A percentile compares a stretch with the other conserved stretches of the same genome.
These are phyloP conservation scores for Anethum foeniculum DNA, from an alignment of 140 eudicot species.

Conservation along the genomic window DNA sequence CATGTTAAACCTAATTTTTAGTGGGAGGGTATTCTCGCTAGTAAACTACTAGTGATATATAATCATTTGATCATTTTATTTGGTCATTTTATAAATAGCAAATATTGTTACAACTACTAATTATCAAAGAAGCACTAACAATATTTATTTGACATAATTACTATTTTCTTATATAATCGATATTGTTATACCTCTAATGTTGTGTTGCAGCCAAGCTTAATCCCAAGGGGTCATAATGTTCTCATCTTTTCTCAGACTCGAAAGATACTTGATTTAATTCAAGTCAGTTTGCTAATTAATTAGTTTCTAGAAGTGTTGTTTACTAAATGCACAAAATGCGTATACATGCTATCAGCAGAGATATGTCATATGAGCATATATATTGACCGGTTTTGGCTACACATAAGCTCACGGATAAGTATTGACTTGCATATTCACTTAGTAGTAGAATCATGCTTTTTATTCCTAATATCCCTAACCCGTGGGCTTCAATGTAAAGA, in stretches of 20 bases:
- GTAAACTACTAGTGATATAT: neutral
- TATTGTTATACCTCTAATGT: neutral
- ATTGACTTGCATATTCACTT: neutral
- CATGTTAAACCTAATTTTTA: neutral
- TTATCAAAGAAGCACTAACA: neutral
- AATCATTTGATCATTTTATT: neutral
- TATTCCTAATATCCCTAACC: neutral
- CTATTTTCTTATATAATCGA: neutral
- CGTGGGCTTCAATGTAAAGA: neutral
- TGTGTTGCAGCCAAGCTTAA: constrained; percentile 50
- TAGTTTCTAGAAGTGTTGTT: neutral
- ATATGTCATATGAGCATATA: neutral
- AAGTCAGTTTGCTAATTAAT: constrained; percentile 32
- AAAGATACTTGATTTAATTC: constrained; percentile 85
- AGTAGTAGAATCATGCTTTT: neutral
- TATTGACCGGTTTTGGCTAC: neutral
- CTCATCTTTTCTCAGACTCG: constrained; percentile 97
- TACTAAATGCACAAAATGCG: neutral
- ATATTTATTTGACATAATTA: neutral
- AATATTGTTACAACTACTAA: neutral
- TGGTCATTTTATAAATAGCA: neutral
- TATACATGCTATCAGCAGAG: neutral
- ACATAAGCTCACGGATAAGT: neutral
- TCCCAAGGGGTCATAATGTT: constrained; percentile 77
- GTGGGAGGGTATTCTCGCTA: neutral